Evolutionary conservation across 257 asterid genomes (phyloP).

Genomic region (Linderniella brevidens): DNA sequence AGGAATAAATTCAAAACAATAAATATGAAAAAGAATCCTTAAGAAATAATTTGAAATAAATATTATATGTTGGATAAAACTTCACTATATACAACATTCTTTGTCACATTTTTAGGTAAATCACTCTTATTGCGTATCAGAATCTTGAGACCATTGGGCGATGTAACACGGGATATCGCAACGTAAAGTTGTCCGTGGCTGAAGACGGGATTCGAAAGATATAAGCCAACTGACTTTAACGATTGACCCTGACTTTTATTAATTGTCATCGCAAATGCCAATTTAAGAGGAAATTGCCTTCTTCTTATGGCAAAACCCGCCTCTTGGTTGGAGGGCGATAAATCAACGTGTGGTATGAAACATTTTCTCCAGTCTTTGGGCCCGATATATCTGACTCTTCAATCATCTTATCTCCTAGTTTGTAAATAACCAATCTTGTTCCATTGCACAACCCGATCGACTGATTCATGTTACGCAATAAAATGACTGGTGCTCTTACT

Average conservation of each 20-base stretch:
- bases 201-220: neutral
- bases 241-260: neutral
- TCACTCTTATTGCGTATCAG: neutral
- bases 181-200: neutral
- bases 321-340: neutral
- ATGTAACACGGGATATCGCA: neutral
- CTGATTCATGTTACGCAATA: neutral
- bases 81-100: neutral
- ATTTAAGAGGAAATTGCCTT: neutral
- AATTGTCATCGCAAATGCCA: neutral
- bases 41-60: too few species aligned
- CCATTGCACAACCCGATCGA: neutral
- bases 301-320: neutral
- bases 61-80: neutral
- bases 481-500: neutral
- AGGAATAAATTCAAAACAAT: too few species aligned
- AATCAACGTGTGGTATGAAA: neutral
- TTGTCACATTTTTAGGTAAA: neutral
- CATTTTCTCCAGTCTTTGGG: neutral
- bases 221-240: neutral
- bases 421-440: neutral
- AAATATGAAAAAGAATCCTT: too few species aligned
- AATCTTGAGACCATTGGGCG: neutral
- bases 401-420: neutral
- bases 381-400: neutral